These are phyloP conservation scores for Pseudocercospora fuligena DNA, from an alignment of 2,329 filamentous ascomycete species.

Conservation along the genomic window DNA sequence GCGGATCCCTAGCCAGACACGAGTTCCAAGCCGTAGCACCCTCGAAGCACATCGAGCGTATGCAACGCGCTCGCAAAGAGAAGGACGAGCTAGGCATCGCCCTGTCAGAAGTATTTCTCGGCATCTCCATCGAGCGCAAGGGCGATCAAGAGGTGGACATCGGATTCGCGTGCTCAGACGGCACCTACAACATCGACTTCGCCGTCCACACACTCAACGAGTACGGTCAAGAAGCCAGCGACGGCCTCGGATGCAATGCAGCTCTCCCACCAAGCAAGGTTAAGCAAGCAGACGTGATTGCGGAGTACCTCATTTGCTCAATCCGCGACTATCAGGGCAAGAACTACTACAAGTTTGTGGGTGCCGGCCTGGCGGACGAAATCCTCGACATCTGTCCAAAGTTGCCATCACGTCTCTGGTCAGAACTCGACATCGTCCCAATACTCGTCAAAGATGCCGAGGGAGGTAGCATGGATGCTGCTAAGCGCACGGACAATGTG, in stretches of 20 bases:
- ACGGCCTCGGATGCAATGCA: slow-evolving; percentile 12
- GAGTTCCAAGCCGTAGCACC: slow-evolving; percentile 25
- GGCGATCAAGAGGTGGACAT: slow-evolving; percentile 57
- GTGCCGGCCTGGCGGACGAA: slow-evolving; percentile 68
- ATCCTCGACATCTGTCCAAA: slow-evolving; percentile 65
- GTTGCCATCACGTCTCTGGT: slow-evolving; percentile 74
- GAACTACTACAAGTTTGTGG: slow-evolving; percentile 75
- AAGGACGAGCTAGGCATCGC: slow-evolving; percentile 29
- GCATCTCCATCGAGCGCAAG: slow-evolving; percentile 62
- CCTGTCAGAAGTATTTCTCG: slow-evolving; percentile 57
- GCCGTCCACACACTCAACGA: slow-evolving; percentile 62
- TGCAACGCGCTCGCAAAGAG: slow-evolving; percentile 20
- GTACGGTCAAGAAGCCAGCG: slow-evolving; percentile 14
- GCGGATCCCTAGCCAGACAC: slow-evolving; percentile 13
- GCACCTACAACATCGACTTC: slow-evolving; percentile 76
- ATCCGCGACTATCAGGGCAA: slow-evolving; percentile 65
- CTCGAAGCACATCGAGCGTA: slow-evolving; percentile 28
- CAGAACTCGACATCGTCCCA: slow-evolving; percentile 75
- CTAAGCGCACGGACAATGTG: slow-evolving; percentile 55
- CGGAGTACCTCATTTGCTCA: slow-evolving; percentile 62
- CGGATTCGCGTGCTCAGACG: slow-evolving; percentile 73
- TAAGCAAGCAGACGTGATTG: slow-evolving; percentile 19
- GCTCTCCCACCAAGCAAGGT: slow-evolving; percentile 18
- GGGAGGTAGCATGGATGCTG: slow-evolving; percentile 76
- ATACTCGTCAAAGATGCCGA: slow-evolving; percentile 67